phyloP scores from a whole-genome alignment of 208 protist genomes.

The Trichomonas gallinae region DNA sequence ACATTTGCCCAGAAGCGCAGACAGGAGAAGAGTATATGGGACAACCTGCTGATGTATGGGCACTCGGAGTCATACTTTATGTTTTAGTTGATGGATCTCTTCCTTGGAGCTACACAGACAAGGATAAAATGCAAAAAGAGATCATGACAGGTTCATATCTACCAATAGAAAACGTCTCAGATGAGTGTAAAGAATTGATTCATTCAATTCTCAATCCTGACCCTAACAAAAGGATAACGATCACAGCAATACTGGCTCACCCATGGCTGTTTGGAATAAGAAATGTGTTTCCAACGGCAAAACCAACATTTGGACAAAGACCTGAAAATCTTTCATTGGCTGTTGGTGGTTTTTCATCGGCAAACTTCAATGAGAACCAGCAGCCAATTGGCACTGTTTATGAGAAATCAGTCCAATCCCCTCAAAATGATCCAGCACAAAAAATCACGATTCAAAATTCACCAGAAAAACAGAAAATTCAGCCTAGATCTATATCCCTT shows the following conservation, averaged over 20 bases:
- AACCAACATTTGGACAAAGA: neutral
- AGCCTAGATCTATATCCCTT: neutral
- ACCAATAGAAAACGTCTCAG: neutral
- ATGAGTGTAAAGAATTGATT: neutral
- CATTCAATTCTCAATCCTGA: neutral
- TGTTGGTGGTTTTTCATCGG: neutral
- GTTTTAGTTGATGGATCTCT: neutral
- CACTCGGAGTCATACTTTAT: neutral
- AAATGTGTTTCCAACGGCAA: neutral
- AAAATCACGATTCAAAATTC: neutral
- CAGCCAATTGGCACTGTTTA: neutral
- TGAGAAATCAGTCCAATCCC: neutral
- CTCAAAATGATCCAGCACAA: neutral
- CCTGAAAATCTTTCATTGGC: neutral
- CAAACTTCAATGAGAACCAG: neutral
- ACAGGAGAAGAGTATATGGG: neutral
- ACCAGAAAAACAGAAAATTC: neutral
- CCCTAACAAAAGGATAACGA: neutral
- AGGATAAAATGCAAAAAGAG: neutral
- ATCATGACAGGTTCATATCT: neutral
- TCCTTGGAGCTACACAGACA: neutral
- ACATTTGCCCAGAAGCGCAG: neutral
- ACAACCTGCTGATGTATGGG: neutral
- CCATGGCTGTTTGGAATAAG: neutral
- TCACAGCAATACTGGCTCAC: neutral